Percentiles rank a stretch among this genome's conserved stretches.
Conservation (phyloP, 768 basidiomycete species). For the Kwoniella pini region DNA sequence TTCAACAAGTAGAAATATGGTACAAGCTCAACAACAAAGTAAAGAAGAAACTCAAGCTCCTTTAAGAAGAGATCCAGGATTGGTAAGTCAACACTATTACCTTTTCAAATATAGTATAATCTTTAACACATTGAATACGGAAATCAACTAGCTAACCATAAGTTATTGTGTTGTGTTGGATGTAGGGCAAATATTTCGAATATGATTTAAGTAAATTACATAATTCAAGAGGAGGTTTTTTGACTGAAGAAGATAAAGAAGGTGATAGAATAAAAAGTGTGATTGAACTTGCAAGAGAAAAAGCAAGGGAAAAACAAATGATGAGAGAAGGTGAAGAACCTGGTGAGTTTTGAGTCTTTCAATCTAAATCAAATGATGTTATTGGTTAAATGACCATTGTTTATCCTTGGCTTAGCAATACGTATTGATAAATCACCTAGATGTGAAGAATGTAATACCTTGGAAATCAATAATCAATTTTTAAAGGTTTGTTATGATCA, state of each 20-base stretch:
- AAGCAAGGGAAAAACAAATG: conserved; percentile 75
- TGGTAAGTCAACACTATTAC: conserved; percentile 35
- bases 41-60: conserved; percentile 25
- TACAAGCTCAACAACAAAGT: conserved; percentile 30
- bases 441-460: conserved; percentile 80
- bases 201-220: conserved; percentile 97
- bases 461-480: conserved; percentile 83
- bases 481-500: conserved; percentile 57
- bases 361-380: no score
- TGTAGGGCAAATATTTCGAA: conserved; percentile 86
- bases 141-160: no score
- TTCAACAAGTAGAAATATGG: conserved; percentile 30
- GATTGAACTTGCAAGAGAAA: conserved; percentile 71
- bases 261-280: conserved; percentile 65
- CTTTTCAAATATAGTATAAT: no score
- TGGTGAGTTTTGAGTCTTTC: conserved; percentile 36
- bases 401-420: no score
- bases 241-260: conserved; percentile 78
- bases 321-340: conserved; percentile 60
- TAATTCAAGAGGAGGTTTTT: conserved; percentile 93
- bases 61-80: conserved; percentile 47
- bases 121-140: no score
- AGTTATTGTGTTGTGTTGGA: no score
- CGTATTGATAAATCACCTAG: conserved; percentile 73
- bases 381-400: no score